phyloP scores from a whole-genome alignment of 345 rosid species.

The Eucalyptus erythrocorys region DNA sequence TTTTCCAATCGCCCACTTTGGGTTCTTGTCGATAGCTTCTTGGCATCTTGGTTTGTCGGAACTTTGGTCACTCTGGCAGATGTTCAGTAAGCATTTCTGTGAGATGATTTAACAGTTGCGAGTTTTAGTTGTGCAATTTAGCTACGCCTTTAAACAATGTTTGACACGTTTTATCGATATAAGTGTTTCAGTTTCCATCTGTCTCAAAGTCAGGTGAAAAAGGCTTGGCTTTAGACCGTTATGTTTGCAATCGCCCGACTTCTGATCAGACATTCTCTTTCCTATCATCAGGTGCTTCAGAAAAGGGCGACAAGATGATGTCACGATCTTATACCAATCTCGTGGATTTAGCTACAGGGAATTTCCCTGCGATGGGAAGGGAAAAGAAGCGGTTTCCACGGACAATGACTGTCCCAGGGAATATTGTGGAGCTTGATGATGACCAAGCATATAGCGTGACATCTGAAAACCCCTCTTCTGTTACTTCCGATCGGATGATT shows the following conservation, averaged over 20 bases:
- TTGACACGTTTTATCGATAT: background rate
- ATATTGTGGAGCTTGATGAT: constrained; percentile 28
- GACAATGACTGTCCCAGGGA: constrained; percentile 34
- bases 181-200: background rate
- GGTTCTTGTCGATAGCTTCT: background rate
- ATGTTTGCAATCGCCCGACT: background rate
- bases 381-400: constrained; percentile 25
- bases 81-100: background rate
- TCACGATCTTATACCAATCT: constrained; percentile 45
- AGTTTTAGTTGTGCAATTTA: background rate
- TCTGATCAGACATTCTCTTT: background rate
- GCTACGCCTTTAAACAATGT: background rate
- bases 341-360: constrained; percentile 42
- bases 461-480: constrained; percentile 29
- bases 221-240: background rate
- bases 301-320: constrained; percentile 20
- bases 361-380: constrained; percentile 27
- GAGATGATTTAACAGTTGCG: background rate
- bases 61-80: background rate
- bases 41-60: background rate
- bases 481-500: constrained; percentile 12
- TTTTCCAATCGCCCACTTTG: background rate
- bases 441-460: constrained; percentile 21
- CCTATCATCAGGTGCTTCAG: background rate
- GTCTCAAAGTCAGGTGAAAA: background rate